phyloP scores from a whole-genome alignment of 805 yeast genomes.

The Millerozyma acaciae region DNA sequence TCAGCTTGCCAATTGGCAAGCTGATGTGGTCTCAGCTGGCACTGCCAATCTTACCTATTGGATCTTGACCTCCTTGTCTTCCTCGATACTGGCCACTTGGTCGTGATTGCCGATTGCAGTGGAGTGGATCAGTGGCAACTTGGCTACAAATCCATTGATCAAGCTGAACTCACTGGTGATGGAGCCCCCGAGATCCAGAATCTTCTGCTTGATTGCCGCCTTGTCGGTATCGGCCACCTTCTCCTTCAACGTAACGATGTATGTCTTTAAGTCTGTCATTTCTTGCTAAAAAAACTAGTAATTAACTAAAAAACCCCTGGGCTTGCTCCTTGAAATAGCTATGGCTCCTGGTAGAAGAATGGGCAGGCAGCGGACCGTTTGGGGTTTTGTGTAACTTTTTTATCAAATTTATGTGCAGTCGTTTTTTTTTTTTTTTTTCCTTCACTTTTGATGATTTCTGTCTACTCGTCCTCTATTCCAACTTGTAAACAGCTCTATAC shows the following conservation, averaged over 20 bases:
- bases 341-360: no score
- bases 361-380: no score
- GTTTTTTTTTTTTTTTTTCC: no score
- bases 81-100: slow-evolving; percentile 58
- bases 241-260: slow-evolving; percentile 47
- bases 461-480: no score
- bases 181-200: slow-evolving; percentile 54
- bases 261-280: slow-evolving; percentile 30
- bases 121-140: slow-evolving; percentile 53
- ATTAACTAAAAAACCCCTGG: neutral
- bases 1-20: no score
- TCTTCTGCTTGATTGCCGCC: slow-evolving; percentile 42
- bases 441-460: no score
- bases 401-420: no score
- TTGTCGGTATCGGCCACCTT: slow-evolving; percentile 38
- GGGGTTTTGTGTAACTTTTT: no score
- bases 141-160: slow-evolving; percentile 64
- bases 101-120: slow-evolving; percentile 44
- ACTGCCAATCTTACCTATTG: no score
- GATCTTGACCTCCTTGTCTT: slow-evolving; percentile 61
- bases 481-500: no score
- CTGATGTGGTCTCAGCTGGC: no score
- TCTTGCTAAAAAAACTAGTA: neutral
- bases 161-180: slow-evolving; percentile 58
- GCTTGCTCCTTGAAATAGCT: slow-evolving; percentile 1